phyloP scores from a whole-genome alignment of 495 filamentous ascomycete genomes.

The Daldinia caldariorum region DNA sequence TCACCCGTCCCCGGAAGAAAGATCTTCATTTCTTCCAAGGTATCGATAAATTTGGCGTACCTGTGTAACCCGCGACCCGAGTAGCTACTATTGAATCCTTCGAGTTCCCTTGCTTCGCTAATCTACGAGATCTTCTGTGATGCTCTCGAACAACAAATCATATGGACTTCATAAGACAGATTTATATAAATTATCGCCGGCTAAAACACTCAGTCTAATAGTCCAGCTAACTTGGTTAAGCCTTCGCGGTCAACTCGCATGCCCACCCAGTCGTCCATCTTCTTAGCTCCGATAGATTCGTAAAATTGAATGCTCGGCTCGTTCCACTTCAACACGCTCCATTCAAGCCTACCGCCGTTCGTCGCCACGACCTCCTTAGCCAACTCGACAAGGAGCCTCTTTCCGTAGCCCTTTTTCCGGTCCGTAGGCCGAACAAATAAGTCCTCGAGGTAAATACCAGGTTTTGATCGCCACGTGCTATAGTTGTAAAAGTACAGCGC shows the following conservation, averaged over 20 bases:
- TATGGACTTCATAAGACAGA: neutral
- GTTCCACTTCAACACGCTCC: conserved; percentile 94
- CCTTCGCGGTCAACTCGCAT: conserved; percentile 86
- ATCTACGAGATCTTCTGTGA: neutral
- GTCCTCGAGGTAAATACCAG: conserved; percentile 95
- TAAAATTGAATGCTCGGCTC: conserved; percentile 91
- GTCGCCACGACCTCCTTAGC: conserved; percentile 79
- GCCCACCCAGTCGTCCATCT: conserved; percentile 87
- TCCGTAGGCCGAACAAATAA: conserved; percentile 79
- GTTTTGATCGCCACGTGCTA: conserved; percentile 83
- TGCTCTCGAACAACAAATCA: neutral
- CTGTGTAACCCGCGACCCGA: neutral
- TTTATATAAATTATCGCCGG: neutral
- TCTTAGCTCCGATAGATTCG: conserved; percentile 78
- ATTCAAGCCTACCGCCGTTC: conserved; percentile 82
- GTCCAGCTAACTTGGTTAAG: conserved; percentile 67
- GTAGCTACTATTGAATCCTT: neutral
- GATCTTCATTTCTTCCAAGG: conserved; percentile 48
- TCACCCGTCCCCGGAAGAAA: conserved; percentile 27
- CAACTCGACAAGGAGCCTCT: conserved; percentile 75
- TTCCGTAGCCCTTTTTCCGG: conserved; percentile 81
- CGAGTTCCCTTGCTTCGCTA: neutral
- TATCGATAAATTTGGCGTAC: conserved; percentile 28
- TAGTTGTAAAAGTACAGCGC: conserved; percentile 70
- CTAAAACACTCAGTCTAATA: conserved; percentile 48